A percentile compares a stretch with the other conserved stretches of the same genome.
These are phyloP conservation scores for Xylaria sp. DNA, from an alignment of 2,329 filamentous ascomycete genomes.

Conservation along the genomic window DNA sequence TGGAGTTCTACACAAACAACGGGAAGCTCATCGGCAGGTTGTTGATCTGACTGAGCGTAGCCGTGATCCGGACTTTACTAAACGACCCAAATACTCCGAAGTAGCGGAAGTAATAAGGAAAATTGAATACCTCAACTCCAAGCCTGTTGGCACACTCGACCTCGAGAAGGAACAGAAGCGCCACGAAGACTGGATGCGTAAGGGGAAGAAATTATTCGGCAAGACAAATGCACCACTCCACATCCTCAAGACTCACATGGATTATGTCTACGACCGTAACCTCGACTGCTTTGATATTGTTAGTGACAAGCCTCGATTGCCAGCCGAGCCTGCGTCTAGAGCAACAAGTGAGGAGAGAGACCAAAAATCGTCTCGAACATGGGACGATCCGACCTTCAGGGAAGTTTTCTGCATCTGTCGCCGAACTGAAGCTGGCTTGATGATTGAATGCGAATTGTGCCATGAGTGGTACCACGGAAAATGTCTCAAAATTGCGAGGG, in stretches of 20 bases:
- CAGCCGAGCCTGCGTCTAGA: slow-evolving; percentile 90
- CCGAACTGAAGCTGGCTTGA: slow-evolving; percentile 93
- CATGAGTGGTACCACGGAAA: slow-evolving; percentile 99
- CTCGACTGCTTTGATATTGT: slow-evolving; percentile 89
- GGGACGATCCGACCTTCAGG: slow-evolving; percentile 70
- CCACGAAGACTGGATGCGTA: slow-evolving; percentile 99
- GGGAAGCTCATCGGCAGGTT: slow-evolving; percentile 91
- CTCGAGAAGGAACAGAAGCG: slow-evolving; percentile 93
- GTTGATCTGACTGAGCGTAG: slow-evolving; percentile 82
- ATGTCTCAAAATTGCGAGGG: slow-evolving; percentile 95
- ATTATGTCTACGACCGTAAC: slow-evolving; percentile 91
- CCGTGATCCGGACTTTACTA: slow-evolving; percentile 77
- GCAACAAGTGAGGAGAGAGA: slow-evolving; percentile 71
- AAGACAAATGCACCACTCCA: slow-evolving; percentile 98
- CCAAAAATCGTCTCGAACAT: slow-evolving; percentile 57
- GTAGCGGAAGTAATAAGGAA: slow-evolving; percentile 91
- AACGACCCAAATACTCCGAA: slow-evolving; percentile 87
- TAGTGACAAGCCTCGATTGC: slow-evolving; percentile 84
- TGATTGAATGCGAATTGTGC: slow-evolving; percentile 99
- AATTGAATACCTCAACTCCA: slow-evolving; percentile 89
- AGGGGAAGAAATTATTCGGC: slow-evolving; percentile 96
- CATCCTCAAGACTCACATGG: slow-evolving; percentile 94
- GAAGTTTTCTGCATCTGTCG: slow-evolving; percentile 99
- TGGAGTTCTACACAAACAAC: slow-evolving; percentile 92
- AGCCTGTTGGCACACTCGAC: slow-evolving; percentile 89